Evolutionary conservation across 257 asterid species (phyloP), one percentile per base, ranked within the genome.

Genomic region (Fraxinus quadrangulata): DNA sequence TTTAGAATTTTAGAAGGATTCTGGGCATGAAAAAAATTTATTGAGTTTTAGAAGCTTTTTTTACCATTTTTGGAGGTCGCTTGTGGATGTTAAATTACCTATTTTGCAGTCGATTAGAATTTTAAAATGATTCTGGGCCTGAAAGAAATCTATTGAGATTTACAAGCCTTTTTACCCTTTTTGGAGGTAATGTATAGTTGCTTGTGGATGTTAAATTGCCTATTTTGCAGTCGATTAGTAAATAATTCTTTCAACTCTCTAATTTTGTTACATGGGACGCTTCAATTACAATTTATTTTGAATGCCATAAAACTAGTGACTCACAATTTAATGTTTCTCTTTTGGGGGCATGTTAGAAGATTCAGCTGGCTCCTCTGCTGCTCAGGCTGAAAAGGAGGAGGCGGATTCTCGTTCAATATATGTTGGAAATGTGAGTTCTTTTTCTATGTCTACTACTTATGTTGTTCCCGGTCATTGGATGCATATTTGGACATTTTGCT

Each of bases 341-440:
- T 63, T 63, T 24, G 34, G 69, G 69, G 36, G 13, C 33, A 63
- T 26, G 34, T 63, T 12, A 63, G 69, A 26, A 24, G 69, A 63
- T 26, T 63, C 69, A 10, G 19, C 69, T 1, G 36, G 69, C 36
- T 63, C 69, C n/a, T 63, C 69, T 23, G 19, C 33, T 63, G 36
- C 16, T 63, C 69, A 63, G 19, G 34, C 69, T 9, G 69, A 63
- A 63, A 63, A 63, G 69, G 69, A 63, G 69, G 69, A 63, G 36
- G 69, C 69, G 7, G 69, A 63, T 26, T 11, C 69, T 63, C 69
- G 69, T 63, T 63, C 69, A 63, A 63, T 63, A 24, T 63, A 63
- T 63, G 69, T 63, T 26, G 69, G 69, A 12, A 63, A 63, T 26
- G 69, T 63, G 69, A 63, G 69, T 63, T 31, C 36, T 63, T 63